These are phyloP conservation scores for Fusarium palustre DNA, from an alignment of 2,329 filamentous ascomycete species.

Conservation along the genomic window DNA sequence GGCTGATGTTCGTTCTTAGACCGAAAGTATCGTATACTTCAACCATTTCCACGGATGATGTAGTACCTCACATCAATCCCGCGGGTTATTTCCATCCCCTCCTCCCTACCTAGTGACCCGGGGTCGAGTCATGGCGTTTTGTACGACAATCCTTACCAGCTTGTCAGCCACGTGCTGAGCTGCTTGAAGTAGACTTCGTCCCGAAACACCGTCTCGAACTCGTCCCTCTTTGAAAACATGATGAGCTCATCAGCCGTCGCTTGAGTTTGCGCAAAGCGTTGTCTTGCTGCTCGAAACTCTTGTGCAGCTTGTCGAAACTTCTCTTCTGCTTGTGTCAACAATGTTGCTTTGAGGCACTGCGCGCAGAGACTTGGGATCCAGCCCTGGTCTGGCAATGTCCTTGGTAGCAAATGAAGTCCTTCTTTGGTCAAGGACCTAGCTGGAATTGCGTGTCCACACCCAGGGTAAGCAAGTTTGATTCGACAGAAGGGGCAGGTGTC, in stretches of 20 bases:
- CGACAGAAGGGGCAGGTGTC: constrained; percentile 53
- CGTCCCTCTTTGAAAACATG: constrained; percentile 31
- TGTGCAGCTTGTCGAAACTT: constrained; percentile 26
- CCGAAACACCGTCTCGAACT: constrained; percentile 39
- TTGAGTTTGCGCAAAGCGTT: constrained; percentile 20
- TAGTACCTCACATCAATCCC: neutral
- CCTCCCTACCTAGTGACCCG: constrained; percentile 9
- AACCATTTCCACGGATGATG: neutral
- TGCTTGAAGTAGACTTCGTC: constrained; percentile 41
- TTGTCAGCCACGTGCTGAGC: constrained; percentile 43
- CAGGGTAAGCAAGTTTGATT: constrained; percentile 41
- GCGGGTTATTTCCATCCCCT: constrained; percentile 2
- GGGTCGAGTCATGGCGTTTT: constrained; percentile 22
- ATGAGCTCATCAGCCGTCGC: constrained; percentile 27
- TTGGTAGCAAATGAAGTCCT: constrained; percentile 50
- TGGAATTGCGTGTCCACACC: constrained; percentile 49
- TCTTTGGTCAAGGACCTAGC: constrained; percentile 45
- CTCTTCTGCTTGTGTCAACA: constrained; percentile 16
- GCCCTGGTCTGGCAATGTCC: constrained; percentile 50
- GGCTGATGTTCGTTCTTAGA: constrained; percentile 4
- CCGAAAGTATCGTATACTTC: constrained; percentile 33
- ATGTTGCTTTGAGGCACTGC: constrained; percentile 27
- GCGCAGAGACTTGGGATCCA: constrained; percentile 44
- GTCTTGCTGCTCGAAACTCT: constrained; percentile 31
- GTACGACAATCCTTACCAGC: constrained; percentile 33